Evolutionary conservation across 768 basidiomycete genomes (phyloP).

Genomic region (Leccinum sublutescens): DNA sequence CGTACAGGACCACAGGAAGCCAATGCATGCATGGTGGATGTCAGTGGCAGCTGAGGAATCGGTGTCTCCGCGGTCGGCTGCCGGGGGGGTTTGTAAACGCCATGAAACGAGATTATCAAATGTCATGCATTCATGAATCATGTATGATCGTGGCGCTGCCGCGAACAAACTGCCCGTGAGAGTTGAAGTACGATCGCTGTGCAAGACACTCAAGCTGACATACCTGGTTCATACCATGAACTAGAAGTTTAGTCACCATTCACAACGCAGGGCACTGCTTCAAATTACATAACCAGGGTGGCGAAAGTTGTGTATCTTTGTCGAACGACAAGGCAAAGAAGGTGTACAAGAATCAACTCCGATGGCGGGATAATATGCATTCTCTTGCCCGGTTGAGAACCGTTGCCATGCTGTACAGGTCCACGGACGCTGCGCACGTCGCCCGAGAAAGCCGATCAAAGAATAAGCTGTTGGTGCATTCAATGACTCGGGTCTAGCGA

Average conservation of each 20-base stretch:
- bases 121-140: background rate
- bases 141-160: background rate
- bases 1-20: constrained; percentile 3
- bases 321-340: constrained; percentile 5
- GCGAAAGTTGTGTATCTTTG: constrained; percentile 3
- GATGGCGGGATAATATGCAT: background rate
- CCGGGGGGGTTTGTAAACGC: background rate
- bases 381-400: constrained; percentile 13
- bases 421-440: constrained; percentile 14
- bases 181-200: background rate
- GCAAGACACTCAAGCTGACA: background rate
- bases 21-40: background rate
- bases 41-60: background rate
- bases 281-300: background rate
- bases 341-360: constrained; percentile 12
- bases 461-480: constrained; percentile 4
- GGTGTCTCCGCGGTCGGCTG: background rate
- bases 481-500: background rate
- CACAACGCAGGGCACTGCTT: background rate
- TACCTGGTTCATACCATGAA: background rate
- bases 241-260: background rate
- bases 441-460: constrained; percentile 2
- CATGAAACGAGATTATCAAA: background rate
- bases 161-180: background rate
- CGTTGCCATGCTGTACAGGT: constrained; percentile 15